Conservation (phyloP, 768 basidiomycete species). For the Suillus luteus region DNA sequence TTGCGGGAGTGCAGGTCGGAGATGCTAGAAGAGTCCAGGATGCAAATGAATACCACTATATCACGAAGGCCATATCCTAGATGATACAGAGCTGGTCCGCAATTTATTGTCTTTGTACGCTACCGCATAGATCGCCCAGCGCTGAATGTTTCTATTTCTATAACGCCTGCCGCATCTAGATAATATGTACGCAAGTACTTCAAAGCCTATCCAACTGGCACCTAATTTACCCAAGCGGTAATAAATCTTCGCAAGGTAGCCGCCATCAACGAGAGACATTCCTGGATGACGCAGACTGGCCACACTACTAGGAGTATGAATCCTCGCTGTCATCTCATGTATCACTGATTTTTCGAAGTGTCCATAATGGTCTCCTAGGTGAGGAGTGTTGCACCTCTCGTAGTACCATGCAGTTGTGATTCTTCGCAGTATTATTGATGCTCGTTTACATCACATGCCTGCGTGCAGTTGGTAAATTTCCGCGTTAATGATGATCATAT, state of each 20-base stretch:
- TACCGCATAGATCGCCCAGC: background rate
- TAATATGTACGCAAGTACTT: background rate
- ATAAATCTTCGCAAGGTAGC: background rate
- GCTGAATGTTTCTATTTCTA: background rate
- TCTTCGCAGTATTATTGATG: background rate
- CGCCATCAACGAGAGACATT: background rate
- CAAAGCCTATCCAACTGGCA: background rate
- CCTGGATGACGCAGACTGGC: background rate
- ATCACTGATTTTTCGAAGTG: background rate
- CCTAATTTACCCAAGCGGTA: background rate
- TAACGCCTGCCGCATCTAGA: background rate
- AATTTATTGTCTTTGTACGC: background rate
- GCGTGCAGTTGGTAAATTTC: background rate
- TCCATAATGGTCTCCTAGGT: slow-evolving; percentile 2
- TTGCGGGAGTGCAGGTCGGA: slow-evolving; percentile 65
- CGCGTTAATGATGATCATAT: background rate
- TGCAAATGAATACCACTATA: slow-evolving; percentile 35
- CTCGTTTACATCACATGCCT: background rate
- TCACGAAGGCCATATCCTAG: background rate
- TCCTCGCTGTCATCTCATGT: background rate
- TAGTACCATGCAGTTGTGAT: background rate
- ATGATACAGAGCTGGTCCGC: background rate
- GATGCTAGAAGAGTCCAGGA: slow-evolving; percentile 59
- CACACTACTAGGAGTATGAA: background rate
- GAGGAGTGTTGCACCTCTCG: background rate